Evolutionary conservation across 2,329 filamentous ascomycete genomes (phyloP).

Genomic region (Sphaerulina populicola): DNA sequence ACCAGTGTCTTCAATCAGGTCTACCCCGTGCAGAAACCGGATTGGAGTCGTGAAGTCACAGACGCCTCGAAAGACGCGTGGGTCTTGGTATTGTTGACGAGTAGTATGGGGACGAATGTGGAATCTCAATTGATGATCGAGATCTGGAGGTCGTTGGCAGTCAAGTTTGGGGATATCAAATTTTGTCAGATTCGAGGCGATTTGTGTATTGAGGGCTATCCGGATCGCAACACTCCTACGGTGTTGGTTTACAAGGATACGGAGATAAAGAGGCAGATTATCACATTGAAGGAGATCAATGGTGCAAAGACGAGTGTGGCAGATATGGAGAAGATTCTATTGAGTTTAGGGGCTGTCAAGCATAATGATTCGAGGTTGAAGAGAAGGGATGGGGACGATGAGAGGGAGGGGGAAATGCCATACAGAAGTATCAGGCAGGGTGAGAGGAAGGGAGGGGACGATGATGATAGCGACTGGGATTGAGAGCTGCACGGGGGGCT

Average conservation of each 20-base stretch:
- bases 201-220: constrained; percentile 93
- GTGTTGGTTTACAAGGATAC: constrained; percentile 87
- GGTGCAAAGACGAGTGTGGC: constrained; percentile 57
- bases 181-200: constrained; percentile 92
- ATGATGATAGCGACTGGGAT: constrained; percentile 52
- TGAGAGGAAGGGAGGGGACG: constrained; percentile 33
- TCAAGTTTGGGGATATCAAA: constrained; percentile 86
- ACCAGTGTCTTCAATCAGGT: constrained; percentile 80
- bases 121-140: constrained; percentile 78
- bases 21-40: constrained; percentile 88
- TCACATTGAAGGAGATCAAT: constrained; percentile 74
- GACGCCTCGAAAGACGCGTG: constrained; percentile 67
- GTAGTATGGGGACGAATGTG: constrained; percentile 66
- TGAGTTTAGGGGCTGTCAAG: constrained; percentile 72
- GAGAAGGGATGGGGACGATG: constrained; percentile 50
- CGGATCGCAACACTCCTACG: constrained; percentile 88
- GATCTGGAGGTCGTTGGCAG: constrained; percentile 75
- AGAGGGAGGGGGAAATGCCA: constrained; percentile 42
- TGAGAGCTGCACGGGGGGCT: constrained; percentile 29
- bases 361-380: constrained; percentile 70
- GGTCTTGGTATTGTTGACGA: constrained; percentile 72
- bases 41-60: constrained; percentile 85
- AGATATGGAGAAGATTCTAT: constrained; percentile 71
- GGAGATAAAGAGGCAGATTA: constrained; percentile 82
- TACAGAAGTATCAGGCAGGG: constrained; percentile 20